These are phyloP conservation scores for Penicillium samsonianum DNA, from an alignment of 495 filamentous ascomycete genomes.

Conservation along the genomic window DNA sequence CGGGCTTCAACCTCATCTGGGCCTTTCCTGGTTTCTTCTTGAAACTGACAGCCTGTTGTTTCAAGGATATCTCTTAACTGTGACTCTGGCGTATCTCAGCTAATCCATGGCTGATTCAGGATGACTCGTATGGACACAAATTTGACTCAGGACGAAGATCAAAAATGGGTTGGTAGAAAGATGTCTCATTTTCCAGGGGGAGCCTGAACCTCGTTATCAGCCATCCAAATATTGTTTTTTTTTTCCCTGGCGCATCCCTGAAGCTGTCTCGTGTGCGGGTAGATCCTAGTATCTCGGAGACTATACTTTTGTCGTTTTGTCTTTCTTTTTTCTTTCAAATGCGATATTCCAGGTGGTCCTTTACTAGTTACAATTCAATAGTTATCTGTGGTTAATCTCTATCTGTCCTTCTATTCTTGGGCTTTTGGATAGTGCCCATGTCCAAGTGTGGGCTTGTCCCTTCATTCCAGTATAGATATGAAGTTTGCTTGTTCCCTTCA, in stretches of 20 bases:
- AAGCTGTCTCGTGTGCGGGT: neutral
- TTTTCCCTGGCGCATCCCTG: too few relatives aligned
- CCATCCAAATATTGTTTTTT: neutral
- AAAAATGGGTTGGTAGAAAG: neutral
- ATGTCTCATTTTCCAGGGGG: neutral
- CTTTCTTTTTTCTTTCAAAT: neutral
- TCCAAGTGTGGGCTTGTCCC: too few relatives aligned
- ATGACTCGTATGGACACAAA: neutral
- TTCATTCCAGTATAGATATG: neutral
- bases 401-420: too few relatives aligned
- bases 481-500: too few relatives aligned
- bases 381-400: too few relatives aligned
- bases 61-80: neutral
- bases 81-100: neutral
- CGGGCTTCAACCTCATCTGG: too few relatives aligned
- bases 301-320: too few relatives aligned
- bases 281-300: neutral
- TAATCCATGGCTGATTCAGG: neutral
- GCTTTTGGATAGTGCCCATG: too few relatives aligned
- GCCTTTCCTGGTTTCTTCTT: neutral
- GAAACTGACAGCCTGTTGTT: neutral
- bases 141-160: neutral
- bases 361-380: neutral
- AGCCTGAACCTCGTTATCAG: neutral
- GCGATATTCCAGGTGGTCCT: neutral